Base-by-base conservation (phyloP, 306 rosid genomes). In the Abrus precatorius region DNA sequence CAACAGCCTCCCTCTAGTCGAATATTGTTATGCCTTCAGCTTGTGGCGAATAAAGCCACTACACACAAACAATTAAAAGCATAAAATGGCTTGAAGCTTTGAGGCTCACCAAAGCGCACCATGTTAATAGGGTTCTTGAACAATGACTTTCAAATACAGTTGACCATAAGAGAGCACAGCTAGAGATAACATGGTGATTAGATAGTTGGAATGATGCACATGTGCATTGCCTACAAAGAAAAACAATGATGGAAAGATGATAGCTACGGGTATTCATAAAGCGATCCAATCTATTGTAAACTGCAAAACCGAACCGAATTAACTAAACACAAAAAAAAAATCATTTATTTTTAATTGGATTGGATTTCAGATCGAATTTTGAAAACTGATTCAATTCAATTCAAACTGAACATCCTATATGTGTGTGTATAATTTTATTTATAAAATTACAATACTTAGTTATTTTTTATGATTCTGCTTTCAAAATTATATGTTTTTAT, bases 141-240 rank as follows among this genome's bases (percentile, higher is more conserved):
- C 60, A 64, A 29, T 28, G 55, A 48, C 52, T 64, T 57, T 7
- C 56, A 38, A 65, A 65, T 65, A 52, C 57, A 64, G 27, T 76
- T 76, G 59, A 6, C 53, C 10, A 76, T n/a, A 57, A 36, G 6
- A 34, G 72, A 34, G 62, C 50, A 34, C 3, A 14, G 9, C 57
- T 48, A 47, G 40, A 47, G 57, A 45, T 38, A 47, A 63, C n/a
- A 4, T 1, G 1, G 20, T 49, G 53, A 56, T 36, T 34, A 34
- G 61, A 49, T 65, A 43, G 65, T 65, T 65, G 44, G 65, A 41
- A 77, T 65, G 34, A 54, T 53, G 47, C 54, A 5, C 80, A 10
- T 52, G 47, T 75, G 28, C 13, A 5, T 47, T 5, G 62, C 40
- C 47, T 32, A 9, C 33, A 36, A 36, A 33, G 14, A 60, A 75